phyloP scores from a whole-genome alignment of 257 asterid genomes.

The Lantana camara region DNA sequence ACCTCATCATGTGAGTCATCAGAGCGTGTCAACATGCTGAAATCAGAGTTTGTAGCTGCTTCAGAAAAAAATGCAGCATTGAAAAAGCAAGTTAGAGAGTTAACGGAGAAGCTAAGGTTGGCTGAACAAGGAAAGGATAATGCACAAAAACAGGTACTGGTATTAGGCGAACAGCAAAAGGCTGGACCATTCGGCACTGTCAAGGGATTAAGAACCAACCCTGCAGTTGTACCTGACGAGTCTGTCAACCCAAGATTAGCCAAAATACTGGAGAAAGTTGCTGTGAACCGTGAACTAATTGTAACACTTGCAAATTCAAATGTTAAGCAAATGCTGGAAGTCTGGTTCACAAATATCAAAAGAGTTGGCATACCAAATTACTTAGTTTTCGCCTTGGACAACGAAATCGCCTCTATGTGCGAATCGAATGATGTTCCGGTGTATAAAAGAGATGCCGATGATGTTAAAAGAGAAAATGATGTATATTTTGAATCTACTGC shows the following conservation, averaged over 20 bases:
- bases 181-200: slow-evolving; percentile 64
- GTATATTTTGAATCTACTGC: slow-evolving; percentile 45
- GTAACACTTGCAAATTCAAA: slow-evolving; percentile 68
- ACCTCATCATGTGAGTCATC: slow-evolving; percentile 47
- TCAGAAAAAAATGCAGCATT: slow-evolving; percentile 38
- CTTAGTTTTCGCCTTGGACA: slow-evolving; percentile 68
- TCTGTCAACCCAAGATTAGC: slow-evolving; percentile 65
- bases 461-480: slow-evolving; percentile 36
- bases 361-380: slow-evolving; percentile 60
- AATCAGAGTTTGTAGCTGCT: slow-evolving; percentile 47
- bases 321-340: slow-evolving; percentile 49
- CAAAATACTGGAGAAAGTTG: slow-evolving; percentile 48
- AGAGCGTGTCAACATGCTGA: slow-evolving; percentile 47
- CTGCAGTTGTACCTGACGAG: slow-evolving; percentile 52
- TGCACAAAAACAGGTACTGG: slow-evolving; percentile 53
- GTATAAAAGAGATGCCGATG: slow-evolving; percentile 42
- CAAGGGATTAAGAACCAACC: slow-evolving; percentile 49
- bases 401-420: slow-evolving; percentile 51
- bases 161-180: slow-evolving; percentile 42
- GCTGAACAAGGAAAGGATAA: slow-evolving; percentile 50
- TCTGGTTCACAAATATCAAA: slow-evolving; percentile 63
- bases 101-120: slow-evolving; percentile 41
- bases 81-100: slow-evolving; percentile 37
- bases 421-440: slow-evolving; percentile 47
- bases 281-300: slow-evolving; percentile 53